Conservation (phyloP, 2,329 filamentous ascomycete species). For the Nigrospora oryzae region DNA sequence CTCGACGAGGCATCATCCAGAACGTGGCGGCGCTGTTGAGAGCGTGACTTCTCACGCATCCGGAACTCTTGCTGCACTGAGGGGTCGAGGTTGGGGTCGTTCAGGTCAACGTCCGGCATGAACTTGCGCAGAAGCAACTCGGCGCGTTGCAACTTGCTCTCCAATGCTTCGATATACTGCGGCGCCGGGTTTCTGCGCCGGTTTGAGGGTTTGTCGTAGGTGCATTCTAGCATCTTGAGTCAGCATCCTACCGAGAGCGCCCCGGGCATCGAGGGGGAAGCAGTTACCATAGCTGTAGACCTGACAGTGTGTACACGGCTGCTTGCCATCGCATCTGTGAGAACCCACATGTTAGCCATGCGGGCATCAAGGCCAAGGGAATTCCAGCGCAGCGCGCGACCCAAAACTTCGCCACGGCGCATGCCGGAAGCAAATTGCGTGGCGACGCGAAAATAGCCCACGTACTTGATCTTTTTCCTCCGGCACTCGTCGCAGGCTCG, state of each 20-base stretch:
- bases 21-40: constrained; percentile 25
- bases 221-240: constrained; percentile 58
- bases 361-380: too few relatives aligned
- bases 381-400: too few relatives aligned
- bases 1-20: constrained; percentile 25
- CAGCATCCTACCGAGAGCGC: neutral
- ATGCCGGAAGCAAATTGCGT: neutral
- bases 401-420: neutral
- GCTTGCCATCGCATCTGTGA: constrained; percentile 58
- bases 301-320: constrained; percentile 90
- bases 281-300: constrained; percentile 92
- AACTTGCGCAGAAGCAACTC: constrained; percentile 72
- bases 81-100: constrained; percentile 76
- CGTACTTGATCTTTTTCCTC: constrained; percentile 72
- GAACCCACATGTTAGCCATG: too few relatives aligned
- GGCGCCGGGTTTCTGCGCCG: constrained; percentile 82
- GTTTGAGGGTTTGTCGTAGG: constrained; percentile 92
- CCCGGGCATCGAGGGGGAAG: neutral
- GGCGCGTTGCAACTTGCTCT: constrained; percentile 73
- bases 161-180: constrained; percentile 86
- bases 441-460: neutral
- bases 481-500: constrained; percentile 59
- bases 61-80: constrained; percentile 62
- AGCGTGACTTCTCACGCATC: constrained; percentile 43
- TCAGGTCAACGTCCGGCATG: constrained; percentile 75